Base-by-base conservation (phyloP, 1,139 yeast species). In the Tardiomyces blankii region DNA sequence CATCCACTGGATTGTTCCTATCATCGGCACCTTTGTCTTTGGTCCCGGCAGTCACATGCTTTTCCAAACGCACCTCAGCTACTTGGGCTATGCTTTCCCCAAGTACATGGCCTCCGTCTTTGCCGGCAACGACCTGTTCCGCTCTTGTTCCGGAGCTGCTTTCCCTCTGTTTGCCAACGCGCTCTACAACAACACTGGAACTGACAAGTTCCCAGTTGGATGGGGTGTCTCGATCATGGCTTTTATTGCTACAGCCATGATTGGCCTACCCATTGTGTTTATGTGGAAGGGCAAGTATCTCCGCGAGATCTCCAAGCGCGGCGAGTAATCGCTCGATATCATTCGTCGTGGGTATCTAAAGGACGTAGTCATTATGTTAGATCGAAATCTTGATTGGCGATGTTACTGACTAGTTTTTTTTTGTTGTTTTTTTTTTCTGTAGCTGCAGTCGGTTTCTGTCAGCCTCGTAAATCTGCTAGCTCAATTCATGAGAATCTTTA, bases 1-100 rank as follows among this genome's bases (percentile, higher is more conserved):
- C 1, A 77, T 83, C 30, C 93, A 84, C 62, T 86, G 93, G 93
- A 78, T 83, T 68, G 82, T 78, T n/a, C 88, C 94, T 11, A 70
- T 80, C 41, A 76, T 83, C 30, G 79, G 91, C 0, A 88, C 87
- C 52, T 72, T 79, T 38, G 82, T 88, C 38, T 83, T 83, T 59
- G 89, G 89, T 0, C 80, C 80, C 57, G 86, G 91, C 1, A 69
- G 82, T 50, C 75, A 82, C 50, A 67, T 82, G 57, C 75, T 85
- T 44, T 86, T 86, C 72, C 84, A 85, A 63, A 68, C 85, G 12
- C 77, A 80, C 40, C 71, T 86, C 59, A 73, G 80, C 48, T 86
- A 85, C 62, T 78, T 85, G 61, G 74, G 86, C 39, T 72, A 79
- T 71, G 65, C 85, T 3, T 86, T 79, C 64, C 94, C 94, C 25